phyloP scores from a whole-genome alignment of 768 basidiomycete species.

The Xerocomus potaroensis region DNA sequence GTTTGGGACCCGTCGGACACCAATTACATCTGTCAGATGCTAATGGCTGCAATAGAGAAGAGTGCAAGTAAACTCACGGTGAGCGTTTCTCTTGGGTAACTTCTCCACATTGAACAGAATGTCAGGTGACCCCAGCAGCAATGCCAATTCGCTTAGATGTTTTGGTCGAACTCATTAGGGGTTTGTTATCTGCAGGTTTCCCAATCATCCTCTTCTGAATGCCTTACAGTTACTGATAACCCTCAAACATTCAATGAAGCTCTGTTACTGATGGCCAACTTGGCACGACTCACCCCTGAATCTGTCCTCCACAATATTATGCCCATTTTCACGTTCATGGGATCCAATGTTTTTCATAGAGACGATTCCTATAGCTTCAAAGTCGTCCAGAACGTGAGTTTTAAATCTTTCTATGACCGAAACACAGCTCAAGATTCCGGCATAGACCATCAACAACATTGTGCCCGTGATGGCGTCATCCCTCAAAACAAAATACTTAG shows the following conservation, averaged over 20 bases:
- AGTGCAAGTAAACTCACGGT: slow-evolving; percentile 56
- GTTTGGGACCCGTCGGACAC: slow-evolving; percentile 58
- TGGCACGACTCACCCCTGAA: slow-evolving; percentile 83
- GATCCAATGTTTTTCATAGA: slow-evolving; percentile 94
- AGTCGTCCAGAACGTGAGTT: slow-evolving; percentile 82
- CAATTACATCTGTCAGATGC: slow-evolving; percentile 74
- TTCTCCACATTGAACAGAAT: background rate
- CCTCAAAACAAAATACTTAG: slow-evolving; percentile 53
- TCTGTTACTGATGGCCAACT: slow-evolving; percentile 76
- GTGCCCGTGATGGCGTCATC: slow-evolving; percentile 91
- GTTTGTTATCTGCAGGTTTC: slow-evolving; percentile 33
- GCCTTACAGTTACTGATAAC: slow-evolving; percentile 69
- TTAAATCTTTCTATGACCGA: background rate
- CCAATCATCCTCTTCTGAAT: background rate
- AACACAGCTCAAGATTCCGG: background rate
- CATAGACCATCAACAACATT: slow-evolving; percentile 86
- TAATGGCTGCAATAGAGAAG: slow-evolving; percentile 78
- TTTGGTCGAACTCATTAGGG: slow-evolving; percentile 81
- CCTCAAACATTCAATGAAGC: slow-evolving; percentile 96
- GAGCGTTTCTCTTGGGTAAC: slow-evolving; percentile 14
- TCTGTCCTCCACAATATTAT: slow-evolving; percentile 92
- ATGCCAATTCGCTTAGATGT: slow-evolving; percentile 74
- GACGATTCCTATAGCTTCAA: slow-evolving; percentile 95
- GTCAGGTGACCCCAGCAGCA: slow-evolving; percentile 51
- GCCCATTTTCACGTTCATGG: slow-evolving; percentile 99